Conservation (phyloP, 73 alveolate genomes). For the Effrenium voratum region DNA sequence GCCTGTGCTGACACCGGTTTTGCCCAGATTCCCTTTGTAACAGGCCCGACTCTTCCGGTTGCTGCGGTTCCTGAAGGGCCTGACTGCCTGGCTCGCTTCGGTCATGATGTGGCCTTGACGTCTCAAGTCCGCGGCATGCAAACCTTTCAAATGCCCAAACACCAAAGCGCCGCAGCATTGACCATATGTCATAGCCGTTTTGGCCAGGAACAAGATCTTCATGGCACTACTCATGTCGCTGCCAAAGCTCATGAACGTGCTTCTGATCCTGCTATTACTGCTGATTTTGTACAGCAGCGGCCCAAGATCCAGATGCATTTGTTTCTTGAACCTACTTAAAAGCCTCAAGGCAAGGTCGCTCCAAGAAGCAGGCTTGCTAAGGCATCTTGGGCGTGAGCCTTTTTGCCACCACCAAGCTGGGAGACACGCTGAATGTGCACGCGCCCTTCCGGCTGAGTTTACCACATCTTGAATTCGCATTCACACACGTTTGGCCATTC, state of each 20-base stretch:
- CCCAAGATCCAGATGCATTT: not conserved
- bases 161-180: too few relatives aligned
- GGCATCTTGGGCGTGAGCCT: conserved; percentile 96
- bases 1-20: not conserved
- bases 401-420: conserved; percentile 91
- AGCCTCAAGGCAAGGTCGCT: too few relatives aligned
- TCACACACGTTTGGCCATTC: not conserved
- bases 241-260: conserved; percentile 94
- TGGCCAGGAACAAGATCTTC: conserved; percentile 94
- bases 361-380: too few relatives aligned
- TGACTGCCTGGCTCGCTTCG: conserved; percentile 17
- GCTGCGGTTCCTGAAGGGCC: conserved; percentile 95
- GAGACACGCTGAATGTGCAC: conserved; percentile 92
- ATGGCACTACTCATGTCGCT: conserved; percentile 95
- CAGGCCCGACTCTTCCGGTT: conserved; percentile 95
- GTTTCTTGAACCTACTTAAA: not conserved
- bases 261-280: conserved; percentile 60
- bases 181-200: too few relatives aligned
- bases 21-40: not conserved
- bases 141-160: too few relatives aligned
- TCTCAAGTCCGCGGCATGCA: too few relatives aligned
- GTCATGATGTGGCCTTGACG: too few relatives aligned
- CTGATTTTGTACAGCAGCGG: conserved; percentile 55
- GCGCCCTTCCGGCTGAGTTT: conserved; percentile 54
- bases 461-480: not conserved